phyloP scores from a whole-genome alignment of 768 basidiomycete genomes.

The Amanita polypyramis region DNA sequence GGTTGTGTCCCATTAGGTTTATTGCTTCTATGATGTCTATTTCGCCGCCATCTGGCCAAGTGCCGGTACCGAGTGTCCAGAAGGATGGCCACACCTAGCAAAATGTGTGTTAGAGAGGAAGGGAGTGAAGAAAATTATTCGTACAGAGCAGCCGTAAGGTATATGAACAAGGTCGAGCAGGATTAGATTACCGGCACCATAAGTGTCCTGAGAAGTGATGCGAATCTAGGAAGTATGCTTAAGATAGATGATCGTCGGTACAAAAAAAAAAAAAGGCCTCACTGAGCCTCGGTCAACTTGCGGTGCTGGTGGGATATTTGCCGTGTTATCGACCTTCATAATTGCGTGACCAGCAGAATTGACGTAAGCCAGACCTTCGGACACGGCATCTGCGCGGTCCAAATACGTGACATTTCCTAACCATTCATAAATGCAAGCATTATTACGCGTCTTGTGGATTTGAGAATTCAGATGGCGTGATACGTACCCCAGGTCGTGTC shows the following conservation, averaged over 20 bases:
- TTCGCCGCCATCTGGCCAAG: slow-evolving; percentile 38
- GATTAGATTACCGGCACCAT: slow-evolving; percentile 31
- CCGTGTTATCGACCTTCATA: slow-evolving; percentile 58
- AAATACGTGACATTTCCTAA: slow-evolving; percentile 60
- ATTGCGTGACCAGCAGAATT: slow-evolving; percentile 50
- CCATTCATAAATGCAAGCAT: neutral
- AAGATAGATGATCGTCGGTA: no score
- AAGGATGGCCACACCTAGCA: slow-evolving; percentile 37
- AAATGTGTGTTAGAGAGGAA: neutral
- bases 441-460: no score
- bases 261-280: slow-evolving; percentile 7
- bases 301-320: slow-evolving; percentile 32
- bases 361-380: slow-evolving; percentile 42
- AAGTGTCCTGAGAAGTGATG: slow-evolving; percentile 31
- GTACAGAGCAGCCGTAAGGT: slow-evolving; percentile 47
- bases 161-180: slow-evolving; percentile 33
- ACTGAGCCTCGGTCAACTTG: slow-evolving; percentile 48
- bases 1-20: slow-evolving; percentile 59
- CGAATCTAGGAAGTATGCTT: no score
- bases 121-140: neutral
- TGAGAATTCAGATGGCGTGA: neutral
- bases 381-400: slow-evolving; percentile 33
- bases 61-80: slow-evolving; percentile 31
- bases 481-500: slow-evolving; percentile 34
- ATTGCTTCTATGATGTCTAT: slow-evolving; percentile 75